Percentiles rank a stretch among this genome's conserved stretches.
phyloP scores from a whole-genome alignment of 371 early-diverging fungal species.

The Circinella umbellata region DNA sequence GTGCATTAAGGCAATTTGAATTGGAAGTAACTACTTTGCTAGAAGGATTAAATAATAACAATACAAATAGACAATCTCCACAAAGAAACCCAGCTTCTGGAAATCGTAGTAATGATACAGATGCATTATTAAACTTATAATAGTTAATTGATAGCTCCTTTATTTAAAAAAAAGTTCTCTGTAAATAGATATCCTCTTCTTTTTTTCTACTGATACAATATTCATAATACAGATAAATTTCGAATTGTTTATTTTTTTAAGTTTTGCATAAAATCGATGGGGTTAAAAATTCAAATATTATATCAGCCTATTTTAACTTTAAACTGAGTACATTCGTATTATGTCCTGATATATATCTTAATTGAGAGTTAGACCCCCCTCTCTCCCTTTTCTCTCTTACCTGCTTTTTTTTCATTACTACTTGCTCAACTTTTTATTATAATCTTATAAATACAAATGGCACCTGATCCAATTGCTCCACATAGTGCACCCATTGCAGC shows the following conservation, averaged over 20 bases:
- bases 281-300: background rate
- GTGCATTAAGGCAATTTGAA: constrained; percentile 33
- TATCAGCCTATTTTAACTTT: background rate
- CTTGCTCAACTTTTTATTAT: background rate
- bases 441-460: background rate
- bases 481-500: constrained; percentile 49
- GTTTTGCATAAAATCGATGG: background rate
- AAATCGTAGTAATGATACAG: background rate
- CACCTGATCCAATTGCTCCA: constrained; percentile 47
- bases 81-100: background rate
- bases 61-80: background rate
- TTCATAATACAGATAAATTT: no score
- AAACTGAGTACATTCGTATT: background rate
- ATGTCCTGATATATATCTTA: background rate
- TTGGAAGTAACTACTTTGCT: constrained; percentile 32
- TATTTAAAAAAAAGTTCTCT: no score
- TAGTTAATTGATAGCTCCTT: no score
- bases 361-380: background rate
- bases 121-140: background rate
- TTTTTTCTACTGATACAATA: no score
- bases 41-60: background rate
- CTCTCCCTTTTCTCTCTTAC: no score
- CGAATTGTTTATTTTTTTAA: no score
- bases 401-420: background rate
- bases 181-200: no score